Evolutionary conservation across 2,329 filamentous ascomycete species (phyloP), one percentile per base, ranked within the genome.

Genomic region (Monilinia fructigena): DNA sequence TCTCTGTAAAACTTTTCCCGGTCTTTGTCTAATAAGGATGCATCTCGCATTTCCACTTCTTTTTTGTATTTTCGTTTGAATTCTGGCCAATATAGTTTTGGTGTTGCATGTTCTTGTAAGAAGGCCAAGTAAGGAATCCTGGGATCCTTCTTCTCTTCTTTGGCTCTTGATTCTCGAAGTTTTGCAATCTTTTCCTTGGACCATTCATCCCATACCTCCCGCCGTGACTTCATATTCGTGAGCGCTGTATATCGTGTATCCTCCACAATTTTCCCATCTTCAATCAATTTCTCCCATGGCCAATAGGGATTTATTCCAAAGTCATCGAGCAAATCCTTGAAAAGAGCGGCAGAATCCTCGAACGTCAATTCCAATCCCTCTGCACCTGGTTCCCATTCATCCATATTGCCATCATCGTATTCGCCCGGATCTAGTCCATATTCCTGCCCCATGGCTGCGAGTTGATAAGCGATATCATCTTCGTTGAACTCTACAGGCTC

Each of bases 71-170:
- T 99, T 45, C 95, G 84, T 73, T 91, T 92, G 79, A 99, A 99
- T 76, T 99, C 95, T 0, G 92, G 89, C 95, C 95, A 99, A 81
- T 96, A 99, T 1, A 99, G 83, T 79, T 97, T 98, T 0, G 92
- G 89, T 0, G 89, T 95, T 0, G 93, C 94, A 71, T 92, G 86
- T 59, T 89, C 86, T 70, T 94, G 87, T 40, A 99, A 81, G 70
- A 99, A 90, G 0, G 85, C 84, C 68, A 98, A 80, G 76, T 96
- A 99, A 0, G 89, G 87, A 70, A 97, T 89, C 56, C 85, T 83
- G 1, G 95, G 94, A 74, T 98, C 93, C 70, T 86, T 86, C 80
- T 92, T 94, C 77, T 90, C 89, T 75, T 93, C 86, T 68, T 84
- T 88, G 31, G 89, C 89, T 67, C 91, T 88, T 73, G 85, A 85